Base-by-base conservation (phyloP, 257 asterid species). In the Knoxia roxburghii region DNA sequence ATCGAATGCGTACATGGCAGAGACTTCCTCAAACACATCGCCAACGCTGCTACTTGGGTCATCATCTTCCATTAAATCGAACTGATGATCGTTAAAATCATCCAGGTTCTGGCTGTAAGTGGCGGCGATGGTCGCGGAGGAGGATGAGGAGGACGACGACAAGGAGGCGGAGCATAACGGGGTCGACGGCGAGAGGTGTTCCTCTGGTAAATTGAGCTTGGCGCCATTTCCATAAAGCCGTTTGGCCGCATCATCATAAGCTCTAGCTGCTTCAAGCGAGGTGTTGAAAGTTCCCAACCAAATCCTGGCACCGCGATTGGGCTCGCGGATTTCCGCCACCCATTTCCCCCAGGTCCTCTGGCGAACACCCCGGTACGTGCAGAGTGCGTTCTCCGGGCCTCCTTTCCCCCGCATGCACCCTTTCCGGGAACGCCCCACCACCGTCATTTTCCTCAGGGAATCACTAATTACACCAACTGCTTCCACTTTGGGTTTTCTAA, bases 391-490 rank as follows among this genome's bases (percentile, higher is more conserved):
- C 23, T 90, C 91, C 7, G 97, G 97, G 0, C 97, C 95, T 1
- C 97, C 97, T 65, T 87, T 90, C 1, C 95, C 96, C 41, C 86
- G 82, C 97, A 87, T 90, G 77, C 91, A 84, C 10, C 97, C 95
- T 75, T 87, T 87, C 30, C 97, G 65, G 0, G 89, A 82, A 20
- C 89, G 75, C 14, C 88, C 87, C 4, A 41, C 78, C 2, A 37
- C 76, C 9, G 68, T 52, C 1, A 76, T 43, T 64, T 61, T 77
- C 78, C 80, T 83, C 20, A 6, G 8, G 4, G 67, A 46, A 7
- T 2, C 9, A 9, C 46, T 20, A 6, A 37, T 12, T 12, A 24
- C 23, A n/a, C 21, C 14, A 6, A 21, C 33, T 54, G 14, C 7
- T 5, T 14, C 52, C 2, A 24, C 15, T 0, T 24, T 62, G 13